These are phyloP conservation scores for Mortierella sp. DNA, from an alignment of 371 early-diverging fungal species.

Conservation along the genomic window DNA sequence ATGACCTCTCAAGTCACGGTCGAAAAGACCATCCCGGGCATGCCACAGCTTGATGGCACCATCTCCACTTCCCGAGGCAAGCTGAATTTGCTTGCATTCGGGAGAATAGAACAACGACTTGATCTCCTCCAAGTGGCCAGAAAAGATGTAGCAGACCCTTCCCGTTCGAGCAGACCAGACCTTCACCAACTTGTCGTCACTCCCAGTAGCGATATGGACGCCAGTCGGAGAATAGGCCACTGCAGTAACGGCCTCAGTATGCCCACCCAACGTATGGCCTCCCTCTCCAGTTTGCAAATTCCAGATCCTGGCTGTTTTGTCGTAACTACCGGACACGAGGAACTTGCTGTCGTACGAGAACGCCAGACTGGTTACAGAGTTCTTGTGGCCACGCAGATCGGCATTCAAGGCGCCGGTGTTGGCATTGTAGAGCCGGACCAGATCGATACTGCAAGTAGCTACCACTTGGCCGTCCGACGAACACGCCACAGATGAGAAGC, in stretches of 20 bases:
- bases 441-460: not conserved
- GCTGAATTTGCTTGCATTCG: not conserved
- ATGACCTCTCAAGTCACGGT: not conserved
- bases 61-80: not conserved
- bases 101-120: not conserved
- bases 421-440: not conserved
- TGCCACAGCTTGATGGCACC: not conserved
- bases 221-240: not conserved
- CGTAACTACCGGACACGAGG: slow-evolving; percentile 1
- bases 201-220: not conserved
- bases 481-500: slow-evolving; percentile 4
- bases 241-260: not conserved
- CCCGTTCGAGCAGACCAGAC: not conserved
- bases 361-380: slow-evolving; percentile 3
- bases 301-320: not conserved
- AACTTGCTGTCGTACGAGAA: not conserved
- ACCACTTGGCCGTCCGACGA: slow-evolving; percentile 2
- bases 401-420: not conserved
- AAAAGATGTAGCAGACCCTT: not conserved
- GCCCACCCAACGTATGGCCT: not conserved
- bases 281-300: not conserved
- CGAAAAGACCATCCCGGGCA: not conserved
- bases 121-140: not conserved
- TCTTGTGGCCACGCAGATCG: not conserved
- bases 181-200: not conserved